Conservation (phyloP, 2,329 filamentous ascomycete species). For the Eurotiales sp. region DNA sequence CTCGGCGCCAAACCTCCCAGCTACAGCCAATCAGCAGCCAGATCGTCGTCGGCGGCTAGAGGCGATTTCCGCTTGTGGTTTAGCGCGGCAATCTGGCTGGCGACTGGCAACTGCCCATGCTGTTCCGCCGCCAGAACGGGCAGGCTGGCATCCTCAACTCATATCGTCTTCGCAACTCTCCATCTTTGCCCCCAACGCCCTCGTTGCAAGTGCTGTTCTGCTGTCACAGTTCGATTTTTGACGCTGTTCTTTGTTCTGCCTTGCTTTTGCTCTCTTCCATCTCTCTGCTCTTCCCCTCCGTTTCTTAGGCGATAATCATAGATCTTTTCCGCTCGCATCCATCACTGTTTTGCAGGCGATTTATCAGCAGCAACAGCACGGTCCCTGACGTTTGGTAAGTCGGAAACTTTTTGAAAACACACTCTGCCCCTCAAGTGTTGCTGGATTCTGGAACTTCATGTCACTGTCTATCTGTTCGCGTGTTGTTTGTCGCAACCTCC, state of each 20-base stretch:
- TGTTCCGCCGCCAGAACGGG: slow-evolving; percentile 1
- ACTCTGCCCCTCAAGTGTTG: too few species aligned
- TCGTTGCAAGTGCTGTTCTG: background rate
- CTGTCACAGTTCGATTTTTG: background rate
- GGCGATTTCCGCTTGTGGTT: slow-evolving; percentile 8
- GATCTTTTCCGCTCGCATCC: slow-evolving; percentile 6
- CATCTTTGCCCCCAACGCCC: background rate
- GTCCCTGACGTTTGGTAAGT: slow-evolving; percentile 2
- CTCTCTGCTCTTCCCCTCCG: background rate
- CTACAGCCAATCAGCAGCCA: slow-evolving; percentile 1
- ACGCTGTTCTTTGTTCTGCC: background rate
- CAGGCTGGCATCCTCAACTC: background rate
- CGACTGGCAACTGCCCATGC: background rate
- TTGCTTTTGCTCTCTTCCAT: background rate
- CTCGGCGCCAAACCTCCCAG: background rate
- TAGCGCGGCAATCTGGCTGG: too few species aligned
- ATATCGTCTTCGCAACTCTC: background rate
- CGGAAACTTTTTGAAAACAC: background rate
- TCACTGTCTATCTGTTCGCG: too few species aligned
- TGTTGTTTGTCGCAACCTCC: background rate
- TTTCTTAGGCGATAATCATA: background rate
- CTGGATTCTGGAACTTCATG: too few species aligned
- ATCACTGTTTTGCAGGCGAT: slow-evolving; percentile 7
- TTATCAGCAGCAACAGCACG: slow-evolving; percentile 1
- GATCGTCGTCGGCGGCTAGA: background rate